Percentiles rank a stretch among this genome's conserved stretches.
Conservation (phyloP, 1,284 basidiomycete genomes). For the Ustilago nuda region DNA sequence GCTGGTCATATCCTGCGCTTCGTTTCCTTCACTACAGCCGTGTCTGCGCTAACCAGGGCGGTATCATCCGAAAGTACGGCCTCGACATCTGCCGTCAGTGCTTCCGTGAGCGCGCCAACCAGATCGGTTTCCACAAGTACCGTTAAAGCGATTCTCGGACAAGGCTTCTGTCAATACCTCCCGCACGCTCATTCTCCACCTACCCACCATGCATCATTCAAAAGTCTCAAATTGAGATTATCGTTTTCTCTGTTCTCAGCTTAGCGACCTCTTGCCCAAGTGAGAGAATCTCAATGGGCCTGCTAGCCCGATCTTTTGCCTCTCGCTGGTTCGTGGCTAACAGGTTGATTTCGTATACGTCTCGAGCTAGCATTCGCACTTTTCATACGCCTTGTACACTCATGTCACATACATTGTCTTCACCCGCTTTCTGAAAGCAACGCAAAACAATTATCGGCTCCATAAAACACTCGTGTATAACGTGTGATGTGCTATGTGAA, state of each 20-base stretch:
- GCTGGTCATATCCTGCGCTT: not conserved
- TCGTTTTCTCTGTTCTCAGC: constrained; percentile 18
- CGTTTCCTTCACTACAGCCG: constrained; percentile 52
- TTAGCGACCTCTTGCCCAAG: constrained; percentile 21
- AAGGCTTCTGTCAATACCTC: not conserved
- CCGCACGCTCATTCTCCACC: constrained; percentile 4
- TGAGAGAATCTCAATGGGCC: constrained; percentile 6
- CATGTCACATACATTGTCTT: constrained; percentile 40
- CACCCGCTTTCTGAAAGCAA: constrained; percentile 32
- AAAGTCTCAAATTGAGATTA: constrained; percentile 36
- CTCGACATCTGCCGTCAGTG: constrained; percentile 69
- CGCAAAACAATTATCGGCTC: constrained; percentile 33
- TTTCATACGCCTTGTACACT: constrained; percentile 14
- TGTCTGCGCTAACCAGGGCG: constrained; percentile 68
- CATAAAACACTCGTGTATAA: not conserved
- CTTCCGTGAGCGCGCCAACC: constrained; percentile 68
- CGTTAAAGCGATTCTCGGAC: constrained; percentile 28
- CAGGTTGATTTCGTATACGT: constrained; percentile 36
- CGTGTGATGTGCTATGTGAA: not conserved
- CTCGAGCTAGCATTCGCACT: constrained; percentile 24
- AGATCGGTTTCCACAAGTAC: constrained; percentile 68
- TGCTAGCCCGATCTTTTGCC: constrained; percentile 16
- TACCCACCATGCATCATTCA: constrained; percentile 30
- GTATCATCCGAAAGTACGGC: constrained; percentile 69
- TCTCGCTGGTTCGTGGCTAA: constrained; percentile 5